Percentiles rank a stretch among this genome's conserved stretches.
These are phyloP conservation scores for Pyronema omphalodes DNA, from an alignment of 495 filamentous ascomycete genomes.

Conservation along the genomic window DNA sequence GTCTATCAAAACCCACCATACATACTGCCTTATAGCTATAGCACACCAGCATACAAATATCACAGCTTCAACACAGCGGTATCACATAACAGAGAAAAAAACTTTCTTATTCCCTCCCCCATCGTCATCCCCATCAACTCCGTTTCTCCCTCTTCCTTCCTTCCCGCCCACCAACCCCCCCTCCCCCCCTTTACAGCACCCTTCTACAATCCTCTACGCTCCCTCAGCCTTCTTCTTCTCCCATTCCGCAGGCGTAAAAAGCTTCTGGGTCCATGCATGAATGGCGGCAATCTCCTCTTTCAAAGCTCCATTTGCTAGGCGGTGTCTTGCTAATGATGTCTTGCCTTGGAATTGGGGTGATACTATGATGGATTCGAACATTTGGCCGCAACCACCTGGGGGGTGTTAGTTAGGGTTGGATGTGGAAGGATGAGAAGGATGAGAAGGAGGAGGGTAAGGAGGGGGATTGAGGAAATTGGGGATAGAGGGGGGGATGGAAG, in stretches of 20 bases:
- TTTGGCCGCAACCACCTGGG: constrained; percentile 86
- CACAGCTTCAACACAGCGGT: too few species aligned
- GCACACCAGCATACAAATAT: too few species aligned
- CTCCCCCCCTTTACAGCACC: neutral
- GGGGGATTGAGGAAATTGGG: too few species aligned
- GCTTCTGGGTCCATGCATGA: constrained; percentile 97
- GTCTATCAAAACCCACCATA: too few species aligned
- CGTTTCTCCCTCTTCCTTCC: neutral
- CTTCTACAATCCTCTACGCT: neutral
- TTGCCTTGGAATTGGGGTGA: constrained; percentile 68
- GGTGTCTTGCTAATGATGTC: constrained; percentile 69
- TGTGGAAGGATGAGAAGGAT: neutral
- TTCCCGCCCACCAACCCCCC: neutral
- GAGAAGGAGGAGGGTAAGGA: neutral
- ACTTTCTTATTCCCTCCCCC: neutral
- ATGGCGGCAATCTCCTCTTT: constrained; percentile 89
- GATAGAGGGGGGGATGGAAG: too few species aligned
- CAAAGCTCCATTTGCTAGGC: constrained; percentile 69
- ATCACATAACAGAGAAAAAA: too few species aligned
- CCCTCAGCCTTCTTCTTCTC: constrained; percentile 50
- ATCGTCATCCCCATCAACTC: neutral
- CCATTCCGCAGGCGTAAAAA: constrained; percentile 90
- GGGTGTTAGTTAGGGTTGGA: neutral
- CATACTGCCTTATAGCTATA: too few species aligned
- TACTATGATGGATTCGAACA: constrained; percentile 82